Percentiles rank a stretch among this genome's conserved stretches.
Evolutionary conservation across 2,329 filamentous ascomycete genomes (phyloP).

Genomic region (Sporothrix schenckii): DNA sequence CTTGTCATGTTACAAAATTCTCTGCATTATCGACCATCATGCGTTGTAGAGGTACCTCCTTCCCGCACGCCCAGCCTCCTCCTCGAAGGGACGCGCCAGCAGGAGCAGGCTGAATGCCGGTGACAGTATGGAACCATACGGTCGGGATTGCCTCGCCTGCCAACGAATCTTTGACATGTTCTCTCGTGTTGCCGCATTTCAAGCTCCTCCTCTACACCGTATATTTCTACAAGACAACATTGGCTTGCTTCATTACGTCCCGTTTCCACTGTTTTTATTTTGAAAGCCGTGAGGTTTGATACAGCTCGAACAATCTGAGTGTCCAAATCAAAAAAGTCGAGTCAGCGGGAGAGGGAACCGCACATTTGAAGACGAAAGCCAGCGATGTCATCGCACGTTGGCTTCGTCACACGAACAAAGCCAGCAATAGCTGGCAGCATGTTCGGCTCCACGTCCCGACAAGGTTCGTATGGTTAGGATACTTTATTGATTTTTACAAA

Average conservation of each 20-base stretch:
- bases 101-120: constrained; percentile 16
- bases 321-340: not conserved
- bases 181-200: not conserved
- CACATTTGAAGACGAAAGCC: not conserved
- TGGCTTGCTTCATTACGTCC: not conserved
- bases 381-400: not conserved
- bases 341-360: not conserved
- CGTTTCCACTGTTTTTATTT: constrained; percentile 21
- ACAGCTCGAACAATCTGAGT: not conserved
- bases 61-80: not conserved
- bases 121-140: constrained; percentile 8
- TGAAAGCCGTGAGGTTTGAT: not conserved
- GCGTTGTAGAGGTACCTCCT: not conserved
- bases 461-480: no score
- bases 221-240: not conserved
- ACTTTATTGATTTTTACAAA: not conserved
- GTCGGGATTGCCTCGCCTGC: not conserved
- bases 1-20: not conserved
- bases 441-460: not conserved
- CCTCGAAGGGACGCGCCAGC: not conserved
- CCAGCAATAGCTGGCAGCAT: not conserved
- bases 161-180: not conserved
- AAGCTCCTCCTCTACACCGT: not conserved
- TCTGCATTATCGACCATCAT: not conserved
- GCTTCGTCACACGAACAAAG: not conserved